Evolutionary conservation across 352 stramenopile genomes (phyloP), one percentile per base, ranked within the genome.

Genomic region (Phytophthora syringae): DNA sequence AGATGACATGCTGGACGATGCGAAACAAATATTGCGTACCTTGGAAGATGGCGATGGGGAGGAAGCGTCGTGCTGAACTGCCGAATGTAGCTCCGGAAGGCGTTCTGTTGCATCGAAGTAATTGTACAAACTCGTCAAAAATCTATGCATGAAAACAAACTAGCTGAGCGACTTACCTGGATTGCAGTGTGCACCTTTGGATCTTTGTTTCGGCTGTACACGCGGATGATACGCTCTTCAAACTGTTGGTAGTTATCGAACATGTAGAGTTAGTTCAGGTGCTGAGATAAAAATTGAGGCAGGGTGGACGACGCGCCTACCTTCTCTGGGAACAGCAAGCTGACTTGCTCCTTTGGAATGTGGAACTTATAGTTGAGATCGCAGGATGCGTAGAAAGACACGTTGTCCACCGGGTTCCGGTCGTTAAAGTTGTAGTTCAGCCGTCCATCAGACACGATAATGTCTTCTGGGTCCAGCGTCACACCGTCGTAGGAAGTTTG

Each of bases 401-500:
- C 82, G 37, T 89, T 81, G 53, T 95, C 86, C 49, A 97, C 82
- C 6, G 90, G 90, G 56, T 96, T 96, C 30, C 75, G 80, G 60
- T 93, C 84, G 18, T 84, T 76, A 13, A 90, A 74, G 51, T 95
- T 95, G 76, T 96, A 95, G 66, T 96, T 94, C 24, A 97, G 72
- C 12, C 80, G 64, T 2, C 79, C 82, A 69, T 94, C 83, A 6
- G 79, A 80, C 2, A 95, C 78, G 40, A 97, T 91, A 22, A 97
- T 89, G 58, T 97, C 85, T 21, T 93, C 70, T 1, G 77, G 70
- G 24, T 80, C 61, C 25, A 97, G 54, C 1, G 66, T 54, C 40
- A 85, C 67, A 20, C 70, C 72, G 16, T 68, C 44, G 1, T 75
- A 73, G 0, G 71, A 72, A 47, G 82, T 89, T 47, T 84, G 53